Base-by-base conservation (phyloP, 2,329 filamentous ascomycete genomes). In the Fusarium piperis region DNA sequence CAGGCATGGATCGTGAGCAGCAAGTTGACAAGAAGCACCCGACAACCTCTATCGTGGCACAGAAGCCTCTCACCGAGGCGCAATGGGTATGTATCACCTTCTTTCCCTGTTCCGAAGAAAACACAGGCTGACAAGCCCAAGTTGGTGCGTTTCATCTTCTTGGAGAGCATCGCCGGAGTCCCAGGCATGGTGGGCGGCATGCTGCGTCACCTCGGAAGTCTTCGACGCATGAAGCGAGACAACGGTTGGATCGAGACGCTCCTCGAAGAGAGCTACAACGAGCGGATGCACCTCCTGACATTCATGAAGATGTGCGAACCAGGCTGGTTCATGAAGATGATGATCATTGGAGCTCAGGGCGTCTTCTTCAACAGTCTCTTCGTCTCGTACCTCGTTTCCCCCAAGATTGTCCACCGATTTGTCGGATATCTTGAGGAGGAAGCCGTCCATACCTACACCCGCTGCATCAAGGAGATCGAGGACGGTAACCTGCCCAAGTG, bases 361-460 rank as follows among this genome's bases (percentile, higher is more conserved):
- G 93, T 98, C 75, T 98, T 97, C 86, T 98, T 97, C 88, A 99
- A 99, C 83, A 89, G 90, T 71, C 89, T 98, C 80, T 98, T 99
- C 86, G 67, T 97, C 69, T 88, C 92, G 52, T 98, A 98, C 83
- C 90, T 99, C 35, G 78, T 97, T 67, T 94, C 92, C 2, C 95
- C 96, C 8, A 90, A 91, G 68, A 95, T 94, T 70, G 95, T 93
- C 78, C 96, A 99, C 81, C 92, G 96, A 48, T 98, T 99, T 81
- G 95, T 98, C 59, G 96, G 95, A 2, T 98, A 98, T 76, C 90
- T 99, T 13, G 96, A 99, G 82, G 96, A 99, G 81, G 96, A 99
- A 82, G 96, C 96, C 10, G 95, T 98, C 2, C 89, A 97, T 78
- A 99, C 96, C 0, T 99, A 99, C 84, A 96, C 94, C 1, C 91